Evolutionary conservation across 1,139 yeast species (phyloP).

Genomic region (Debaryomyces nepalensis): DNA sequence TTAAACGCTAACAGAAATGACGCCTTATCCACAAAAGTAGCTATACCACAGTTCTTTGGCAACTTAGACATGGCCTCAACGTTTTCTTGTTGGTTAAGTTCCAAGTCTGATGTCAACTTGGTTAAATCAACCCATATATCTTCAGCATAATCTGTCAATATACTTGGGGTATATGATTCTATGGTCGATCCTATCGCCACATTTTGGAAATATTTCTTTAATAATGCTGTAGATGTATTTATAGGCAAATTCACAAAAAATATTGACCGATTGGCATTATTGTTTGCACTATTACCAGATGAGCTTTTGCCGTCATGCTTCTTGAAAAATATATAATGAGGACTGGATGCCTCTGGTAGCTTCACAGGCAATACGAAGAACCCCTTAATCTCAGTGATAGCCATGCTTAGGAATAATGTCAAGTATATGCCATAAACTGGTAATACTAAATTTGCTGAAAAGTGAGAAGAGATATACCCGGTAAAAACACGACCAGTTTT

Average conservation of each 20-base stretch:
- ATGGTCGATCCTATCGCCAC: slow-evolving; percentile 66
- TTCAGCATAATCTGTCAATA: slow-evolving; percentile 45
- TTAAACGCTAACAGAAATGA: slow-evolving; percentile 70
- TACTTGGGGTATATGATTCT: slow-evolving; percentile 49
- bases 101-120: slow-evolving; percentile 63
- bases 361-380: slow-evolving; percentile 55
- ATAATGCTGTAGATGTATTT: slow-evolving; percentile 52
- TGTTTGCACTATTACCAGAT: slow-evolving; percentile 29
- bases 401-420: slow-evolving; percentile 1
- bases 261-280: slow-evolving; percentile 45
- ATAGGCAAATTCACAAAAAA: slow-evolving; percentile 82
- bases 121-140: slow-evolving; percentile 64
- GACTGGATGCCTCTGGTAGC: slow-evolving; percentile 35
- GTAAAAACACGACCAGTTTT: slow-evolving; percentile 10
- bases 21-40: slow-evolving; percentile 75
- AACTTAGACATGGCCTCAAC: slow-evolving; percentile 44
- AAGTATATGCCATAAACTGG: background rate
- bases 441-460: background rate
- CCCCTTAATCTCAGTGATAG: slow-evolving; percentile 53
- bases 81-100: slow-evolving; percentile 32
- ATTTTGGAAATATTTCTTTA: slow-evolving; percentile 62
- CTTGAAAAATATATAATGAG: slow-evolving; percentile 62
- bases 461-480: slow-evolving; percentile 4
- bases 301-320: slow-evolving; percentile 58
- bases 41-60: slow-evolving; percentile 75